A percentile compares a stretch with the other conserved stretches of the same genome.
phyloP scores from a whole-genome alignment of 2,329 filamentous ascomycete species.

The Phaeosphaeria sp. region DNA sequence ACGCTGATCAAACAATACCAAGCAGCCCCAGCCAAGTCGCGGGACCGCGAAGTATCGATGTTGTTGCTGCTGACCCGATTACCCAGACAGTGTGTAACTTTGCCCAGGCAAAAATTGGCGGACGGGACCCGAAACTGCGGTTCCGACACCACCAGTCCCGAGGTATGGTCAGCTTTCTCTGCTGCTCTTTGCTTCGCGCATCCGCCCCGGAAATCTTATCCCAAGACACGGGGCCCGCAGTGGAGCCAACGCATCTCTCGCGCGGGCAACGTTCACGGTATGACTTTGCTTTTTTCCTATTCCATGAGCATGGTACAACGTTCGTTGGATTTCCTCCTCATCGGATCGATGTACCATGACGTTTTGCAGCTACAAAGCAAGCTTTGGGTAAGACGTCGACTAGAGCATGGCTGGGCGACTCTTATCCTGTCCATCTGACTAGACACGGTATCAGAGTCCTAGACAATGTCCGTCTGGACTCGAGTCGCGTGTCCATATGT shows the following conservation, averaged over 20 bases:
- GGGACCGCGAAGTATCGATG: not conserved
- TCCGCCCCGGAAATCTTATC: not conserved
- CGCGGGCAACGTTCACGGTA: not conserved
- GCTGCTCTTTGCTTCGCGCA: not conserved
- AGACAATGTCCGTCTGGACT: not conserved
- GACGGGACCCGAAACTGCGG: conserved; percentile 14
- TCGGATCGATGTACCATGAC: not conserved
- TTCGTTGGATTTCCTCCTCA: not conserved
- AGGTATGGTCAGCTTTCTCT: conserved; percentile 5
- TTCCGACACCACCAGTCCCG: conserved; percentile 21
- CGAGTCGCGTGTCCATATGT: not conserved
- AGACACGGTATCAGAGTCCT: not conserved
- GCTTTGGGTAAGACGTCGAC: not conserved
- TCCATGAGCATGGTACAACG: not conserved
- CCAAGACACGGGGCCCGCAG: conserved; percentile 13
- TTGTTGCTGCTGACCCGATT: conserved; percentile 10
- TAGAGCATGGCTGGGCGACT: not conserved
- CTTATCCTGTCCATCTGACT: too few relatives aligned
- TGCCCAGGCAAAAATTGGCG: conserved; percentile 9
- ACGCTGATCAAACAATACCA: not conserved
- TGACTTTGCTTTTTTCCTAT: not conserved
- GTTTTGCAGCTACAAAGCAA: not conserved
- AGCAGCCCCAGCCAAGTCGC: not conserved
- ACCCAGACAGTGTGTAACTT: conserved; percentile 24
- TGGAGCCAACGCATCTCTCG: conserved; percentile 18